Evolutionary conservation across 257 asterid species (phyloP).

Genomic region (Gynochthodes officinalis): DNA sequence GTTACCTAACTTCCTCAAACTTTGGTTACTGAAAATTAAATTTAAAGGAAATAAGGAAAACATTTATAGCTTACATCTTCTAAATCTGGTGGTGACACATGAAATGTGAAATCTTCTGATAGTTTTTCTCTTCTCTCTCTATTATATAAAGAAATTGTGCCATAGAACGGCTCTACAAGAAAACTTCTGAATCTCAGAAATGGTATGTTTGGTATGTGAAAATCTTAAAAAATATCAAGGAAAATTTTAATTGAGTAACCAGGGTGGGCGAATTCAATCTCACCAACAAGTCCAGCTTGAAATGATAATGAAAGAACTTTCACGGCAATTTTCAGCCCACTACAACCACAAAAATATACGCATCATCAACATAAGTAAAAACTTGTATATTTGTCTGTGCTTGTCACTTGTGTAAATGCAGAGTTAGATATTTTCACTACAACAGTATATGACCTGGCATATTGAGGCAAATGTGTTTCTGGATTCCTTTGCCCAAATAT

Average conservation of each 20-base stretch:
- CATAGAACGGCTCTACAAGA: conserved; percentile 97
- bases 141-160: conserved; percentile 94
- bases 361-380: not conserved
- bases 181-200: conserved; percentile 61
- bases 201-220: conserved; percentile 29
- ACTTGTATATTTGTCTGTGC: not conserved
- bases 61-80: conserved; percentile 64
- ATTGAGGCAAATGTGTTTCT: conserved; percentile 68
- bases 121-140: conserved; percentile 99
- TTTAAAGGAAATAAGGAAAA: conserved; percentile 3
- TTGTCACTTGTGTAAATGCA: not conserved
- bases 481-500: conserved; percentile 96
- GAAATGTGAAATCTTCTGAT: conserved; percentile 91
- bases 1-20: conserved; percentile 10
- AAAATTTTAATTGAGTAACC: conserved; percentile 20
- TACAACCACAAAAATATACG: conserved; percentile 36
- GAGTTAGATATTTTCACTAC: conserved; percentile 1
- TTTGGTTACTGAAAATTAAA: conserved; percentile 4
- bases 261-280: conserved; percentile 40
- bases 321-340: conserved; percentile 96
- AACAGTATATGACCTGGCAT: conserved; percentile 59
- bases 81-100: conserved; percentile 58
- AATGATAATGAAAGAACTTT: conserved; percentile 87
- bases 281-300: conserved; percentile 97
- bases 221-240: conserved; percentile 26